phyloP scores from a whole-genome alignment of 352 stramenopile genomes.

The Saprolegnia diclina region DNA sequence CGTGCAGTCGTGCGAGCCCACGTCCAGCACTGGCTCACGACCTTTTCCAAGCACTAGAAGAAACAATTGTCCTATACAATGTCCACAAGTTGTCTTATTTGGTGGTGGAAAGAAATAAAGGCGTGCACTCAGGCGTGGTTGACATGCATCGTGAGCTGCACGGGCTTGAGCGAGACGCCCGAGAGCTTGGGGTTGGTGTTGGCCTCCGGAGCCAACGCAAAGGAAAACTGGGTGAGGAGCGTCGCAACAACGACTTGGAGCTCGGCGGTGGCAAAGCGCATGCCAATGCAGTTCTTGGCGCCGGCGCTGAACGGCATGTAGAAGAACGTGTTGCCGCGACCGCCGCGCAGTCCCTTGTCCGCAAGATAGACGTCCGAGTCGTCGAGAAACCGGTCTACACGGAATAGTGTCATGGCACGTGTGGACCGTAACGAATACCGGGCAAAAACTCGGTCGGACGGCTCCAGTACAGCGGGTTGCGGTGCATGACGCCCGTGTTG shows the following conservation, averaged over 20 bases:
- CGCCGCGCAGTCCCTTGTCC: conserved; percentile 12
- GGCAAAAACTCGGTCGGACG: conserved; percentile 10
- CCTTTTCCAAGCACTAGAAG: too few species aligned
- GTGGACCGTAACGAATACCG: not conserved
- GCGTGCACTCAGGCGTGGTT: not conserved
- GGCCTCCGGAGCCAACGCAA: not conserved
- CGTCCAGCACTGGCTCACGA: conserved; percentile 41
- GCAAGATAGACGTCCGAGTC: not conserved
- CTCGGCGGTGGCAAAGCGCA: conserved; percentile 22
- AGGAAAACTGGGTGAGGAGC: conserved; percentile 17
- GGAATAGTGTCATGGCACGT: not conserved
- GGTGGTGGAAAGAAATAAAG: not conserved
- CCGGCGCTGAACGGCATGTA: conserved; percentile 26
- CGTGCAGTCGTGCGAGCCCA: conserved; percentile 37
- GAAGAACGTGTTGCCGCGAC: conserved; percentile 21
- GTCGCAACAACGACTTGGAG: conserved; percentile 12
- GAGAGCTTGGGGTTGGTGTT: conserved; percentile 23
- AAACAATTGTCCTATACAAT: too few species aligned
- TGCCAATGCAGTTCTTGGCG: conserved; percentile 25
- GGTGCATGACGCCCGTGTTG: conserved; percentile 20
- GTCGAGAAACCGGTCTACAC: conserved; percentile 16
- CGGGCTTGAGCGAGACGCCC: conserved; percentile 23
- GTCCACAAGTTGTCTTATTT: not conserved
- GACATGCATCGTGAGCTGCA: conserved; percentile 15
- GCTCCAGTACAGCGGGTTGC: conserved; percentile 13